Evolutionary conservation across 805 yeast genomes (phyloP).

Genomic region (Candida stauntonica): DNA sequence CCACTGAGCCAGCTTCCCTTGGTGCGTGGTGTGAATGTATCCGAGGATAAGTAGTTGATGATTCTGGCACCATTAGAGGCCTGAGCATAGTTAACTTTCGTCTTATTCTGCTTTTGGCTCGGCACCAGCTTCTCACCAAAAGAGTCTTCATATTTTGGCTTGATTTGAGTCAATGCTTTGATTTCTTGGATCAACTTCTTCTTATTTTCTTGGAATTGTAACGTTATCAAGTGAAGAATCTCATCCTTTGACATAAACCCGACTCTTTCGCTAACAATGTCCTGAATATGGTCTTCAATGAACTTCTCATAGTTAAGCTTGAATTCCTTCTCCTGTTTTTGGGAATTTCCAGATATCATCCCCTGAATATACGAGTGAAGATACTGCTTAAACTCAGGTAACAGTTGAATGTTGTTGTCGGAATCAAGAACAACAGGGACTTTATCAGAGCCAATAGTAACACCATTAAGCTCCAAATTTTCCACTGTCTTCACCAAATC

Average conservation of each 20-base stretch:
- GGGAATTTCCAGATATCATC: not conserved
- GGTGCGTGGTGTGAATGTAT: slow-evolving; percentile 25
- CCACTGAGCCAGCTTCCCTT: slow-evolving; percentile 5
- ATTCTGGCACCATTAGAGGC: slow-evolving; percentile 31
- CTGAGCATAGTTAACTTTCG: slow-evolving; percentile 12
- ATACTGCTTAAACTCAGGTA: slow-evolving; percentile 24
- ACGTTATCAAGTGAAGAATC: slow-evolving; percentile 18
- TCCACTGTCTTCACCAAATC: slow-evolving; percentile 11
- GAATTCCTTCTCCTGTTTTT: slow-evolving; percentile 4
- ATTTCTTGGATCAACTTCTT: slow-evolving; percentile 20
- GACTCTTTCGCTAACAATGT: slow-evolving; percentile 15
- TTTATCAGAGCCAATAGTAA: slow-evolving; percentile 4
- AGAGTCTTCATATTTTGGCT: not conserved
- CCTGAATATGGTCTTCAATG: slow-evolving; percentile 16
- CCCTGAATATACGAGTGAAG: slow-evolving; percentile 11
- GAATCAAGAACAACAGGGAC: slow-evolving; percentile 21
- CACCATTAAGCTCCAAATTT: slow-evolving; percentile 8
- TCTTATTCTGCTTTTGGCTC: not conserved
- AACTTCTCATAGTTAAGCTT: slow-evolving; percentile 15
- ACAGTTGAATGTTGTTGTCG: slow-evolving; percentile 14
- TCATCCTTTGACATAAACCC: slow-evolving; percentile 23
- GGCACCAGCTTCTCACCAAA: slow-evolving; percentile 10
- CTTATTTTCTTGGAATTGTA: slow-evolving; percentile 24
- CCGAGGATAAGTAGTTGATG: slow-evolving; percentile 33
- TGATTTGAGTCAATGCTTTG: slow-evolving; percentile 9